Base-by-base conservation (phyloP, 495 filamentous ascomycete genomes). In the Talaromyces borbonicus region DNA sequence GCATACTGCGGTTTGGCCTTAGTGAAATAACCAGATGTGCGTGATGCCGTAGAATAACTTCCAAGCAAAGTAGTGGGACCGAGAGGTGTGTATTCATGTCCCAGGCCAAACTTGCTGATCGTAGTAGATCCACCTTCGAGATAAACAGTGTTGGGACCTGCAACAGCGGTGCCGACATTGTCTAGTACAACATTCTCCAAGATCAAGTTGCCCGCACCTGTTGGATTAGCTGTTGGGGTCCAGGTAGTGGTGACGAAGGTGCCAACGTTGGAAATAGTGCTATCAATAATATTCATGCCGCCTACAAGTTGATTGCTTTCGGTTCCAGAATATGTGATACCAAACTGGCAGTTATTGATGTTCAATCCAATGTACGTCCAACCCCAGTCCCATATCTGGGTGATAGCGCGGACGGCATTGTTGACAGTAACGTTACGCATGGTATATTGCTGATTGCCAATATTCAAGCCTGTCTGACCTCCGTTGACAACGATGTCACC, bases 161-260 rank as follows among this genome's bases (percentile, higher is more conserved):
- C 67, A 6, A 87, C 76, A 32, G 75, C 79, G 23, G 60, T 52
- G 23, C 59, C 60, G 24, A 74, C 72, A 23, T 73, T 72, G 16
- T 60, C 66, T 57, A 95, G 81, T 53, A 86, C 83, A 30, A 93
- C 84, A 49, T 97, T 95, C 57, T 95, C 87, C 15, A 97, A 61
- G 38, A 95, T 68, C 20, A 94, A 69, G 5, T 82, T 87, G 47
- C 83, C 85, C 55, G 84, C 89, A 50, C 83, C 80, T 25, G 73
- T 55, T 8, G 81, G 73, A 16, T 71, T 68, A 26, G 66, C 72
- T 11, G 73, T 65, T 48, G 73, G 67, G 8, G 51, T 59, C 70
- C 81, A 90, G 5, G 78, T 75, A 46, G 87, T 93, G 42, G 75
- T 72, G 49, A 95, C 73, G 56, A 83, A 87, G 14, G 72, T 69